Evolutionary conservation across 176 grass and related monocot species (phyloP).

Genomic region (Bonia amplexicaulis): DNA sequence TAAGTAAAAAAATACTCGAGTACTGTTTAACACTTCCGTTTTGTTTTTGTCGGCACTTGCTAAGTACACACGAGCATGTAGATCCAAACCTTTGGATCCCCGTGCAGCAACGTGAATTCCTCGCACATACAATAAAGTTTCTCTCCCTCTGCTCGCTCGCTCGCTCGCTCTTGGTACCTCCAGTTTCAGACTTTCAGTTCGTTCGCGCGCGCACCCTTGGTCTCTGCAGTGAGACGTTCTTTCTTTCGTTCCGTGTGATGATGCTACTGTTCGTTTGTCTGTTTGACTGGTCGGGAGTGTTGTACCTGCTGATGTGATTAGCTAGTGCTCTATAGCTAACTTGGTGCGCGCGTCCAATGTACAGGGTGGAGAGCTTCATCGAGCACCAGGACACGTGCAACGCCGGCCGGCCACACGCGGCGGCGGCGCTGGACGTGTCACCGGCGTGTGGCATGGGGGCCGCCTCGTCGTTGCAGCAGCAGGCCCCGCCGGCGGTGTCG

Average conservation of each 20-base stretch:
- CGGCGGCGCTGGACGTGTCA: not conserved
- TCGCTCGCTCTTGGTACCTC: not conserved
- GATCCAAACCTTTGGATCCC: conserved; percentile 28
- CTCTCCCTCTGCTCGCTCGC: not conserved
- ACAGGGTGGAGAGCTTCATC: conserved; percentile 99
- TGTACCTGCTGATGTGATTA: not conserved
- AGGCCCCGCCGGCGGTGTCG: not conserved
- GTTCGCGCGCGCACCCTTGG: not conserved
- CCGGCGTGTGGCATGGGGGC: not conserved
- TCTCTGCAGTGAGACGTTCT: not conserved
- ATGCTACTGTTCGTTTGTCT: not conserved
- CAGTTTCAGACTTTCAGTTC: not conserved
- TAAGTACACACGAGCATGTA: not conserved
- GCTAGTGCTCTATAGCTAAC: not conserved
- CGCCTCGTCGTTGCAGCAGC: not conserved
- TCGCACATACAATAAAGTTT: conserved; percentile 31
- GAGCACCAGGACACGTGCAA: conserved; percentile 93
- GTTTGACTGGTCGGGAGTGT: not conserved
- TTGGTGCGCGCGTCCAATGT: not conserved
- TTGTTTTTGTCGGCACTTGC: not conserved
- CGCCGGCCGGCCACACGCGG: conserved; percentile 23
- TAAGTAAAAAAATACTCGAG: too few relatives aligned
- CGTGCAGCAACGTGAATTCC: conserved; percentile 20
- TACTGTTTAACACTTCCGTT: not conserved
- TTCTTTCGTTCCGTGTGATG: not conserved